Evolutionary conservation across 2,329 filamentous ascomycete species (phyloP), one percentile per base, ranked within the genome.

Genomic region (Parastagonospora avenae): DNA sequence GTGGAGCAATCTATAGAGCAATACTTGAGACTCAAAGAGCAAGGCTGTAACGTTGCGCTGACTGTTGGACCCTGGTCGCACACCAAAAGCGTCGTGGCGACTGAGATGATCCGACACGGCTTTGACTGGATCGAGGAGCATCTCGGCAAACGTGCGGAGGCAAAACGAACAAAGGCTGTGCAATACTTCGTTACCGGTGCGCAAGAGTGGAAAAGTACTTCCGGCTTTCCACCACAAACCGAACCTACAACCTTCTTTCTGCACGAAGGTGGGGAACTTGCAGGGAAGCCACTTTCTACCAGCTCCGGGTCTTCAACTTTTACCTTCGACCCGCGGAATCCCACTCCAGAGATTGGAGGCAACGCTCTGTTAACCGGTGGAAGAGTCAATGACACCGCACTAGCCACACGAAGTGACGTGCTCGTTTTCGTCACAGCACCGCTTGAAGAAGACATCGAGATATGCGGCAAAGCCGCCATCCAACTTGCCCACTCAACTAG

Each of bases 151-250:
- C 10, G 29, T 14, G 16, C 4, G 15, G 15, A 46, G 31, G 30
- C 4, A 2, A 19, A 30, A 12, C 10, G 48, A 11, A 27, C 46
- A 11, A 12, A 35, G 5, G 11, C 44, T 2, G 42, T 60, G 2
- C 36, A 60, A 30, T 62, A 62, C 37, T 60, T 48, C 32, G 54
- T 58, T 4, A 60, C 59, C 29, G 54, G 59, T 4, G 54, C 48
- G 10, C 15, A 57, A n/a, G 48, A 55, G 37, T 62, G 59, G 59
- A 40, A 50, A 14, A 19, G 39, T 16, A 33, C 32, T 4, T 8
- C 11, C 9, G 39, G 45, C 16, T 63, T 35, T 10, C 55, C 59
- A n/a, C 46, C 58, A 9, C 36, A 29, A 2, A 54, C 55, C 1
- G 16, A 6, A 12, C 2, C 40, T 28, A 30, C 42, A 8, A 15